Conservation (phyloP, 345 rosid genomes). For the Rhizophora apiculata region DNA sequence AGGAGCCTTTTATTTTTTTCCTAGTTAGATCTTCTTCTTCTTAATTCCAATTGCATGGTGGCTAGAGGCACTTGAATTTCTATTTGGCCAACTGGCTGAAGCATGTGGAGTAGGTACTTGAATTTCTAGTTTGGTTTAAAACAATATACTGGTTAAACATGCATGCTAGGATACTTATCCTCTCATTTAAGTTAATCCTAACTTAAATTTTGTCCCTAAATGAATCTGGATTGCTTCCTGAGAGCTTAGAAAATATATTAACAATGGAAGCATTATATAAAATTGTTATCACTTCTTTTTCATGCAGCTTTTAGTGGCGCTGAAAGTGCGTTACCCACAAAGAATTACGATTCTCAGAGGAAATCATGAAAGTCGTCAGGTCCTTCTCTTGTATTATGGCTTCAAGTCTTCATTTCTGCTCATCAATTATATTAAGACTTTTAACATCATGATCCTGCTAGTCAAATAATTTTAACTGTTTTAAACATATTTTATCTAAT, state of each 20-base stretch:
- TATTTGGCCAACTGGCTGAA: too few species aligned
- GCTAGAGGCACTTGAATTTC: too few species aligned
- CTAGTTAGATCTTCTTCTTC: background rate
- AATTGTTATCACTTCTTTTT: background rate
- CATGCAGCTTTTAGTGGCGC: conserved; percentile 70
- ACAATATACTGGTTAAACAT: background rate
- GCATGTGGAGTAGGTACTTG: too few species aligned
- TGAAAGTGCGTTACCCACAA: conserved; percentile 84
- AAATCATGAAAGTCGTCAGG: conserved; percentile 99
- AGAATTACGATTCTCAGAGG: conserved; percentile 94
- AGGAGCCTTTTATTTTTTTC: background rate
- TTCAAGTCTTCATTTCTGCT: background rate
- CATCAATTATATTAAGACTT: background rate
- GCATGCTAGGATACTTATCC: background rate
- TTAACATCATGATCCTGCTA: background rate
- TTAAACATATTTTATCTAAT: background rate
- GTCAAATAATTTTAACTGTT: background rate
- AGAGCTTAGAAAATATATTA: background rate
- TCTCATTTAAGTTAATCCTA: background rate
- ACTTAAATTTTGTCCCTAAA: background rate
- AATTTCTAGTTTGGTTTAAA: background rate
- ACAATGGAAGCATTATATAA: background rate
- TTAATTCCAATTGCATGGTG: background rate
- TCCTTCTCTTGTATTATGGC: conserved; percentile 8
- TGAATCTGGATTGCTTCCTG: background rate